Percentiles rank a stretch among this genome's conserved stretches.
Conservation (phyloP, 176 grass and related monocot genomes). For the Aechmea fasciata region DNA sequence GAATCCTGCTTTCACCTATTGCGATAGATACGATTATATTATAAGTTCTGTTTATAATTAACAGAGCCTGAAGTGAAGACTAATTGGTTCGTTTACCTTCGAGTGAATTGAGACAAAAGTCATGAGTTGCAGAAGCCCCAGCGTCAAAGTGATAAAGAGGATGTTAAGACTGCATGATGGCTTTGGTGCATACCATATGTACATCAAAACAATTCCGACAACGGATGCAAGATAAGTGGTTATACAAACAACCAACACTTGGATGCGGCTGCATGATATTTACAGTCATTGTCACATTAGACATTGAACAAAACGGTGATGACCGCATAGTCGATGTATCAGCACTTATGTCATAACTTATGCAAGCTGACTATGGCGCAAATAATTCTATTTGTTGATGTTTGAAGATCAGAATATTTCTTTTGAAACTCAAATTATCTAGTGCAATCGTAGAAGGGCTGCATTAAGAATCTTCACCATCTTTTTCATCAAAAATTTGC, state of each 20-base stretch:
- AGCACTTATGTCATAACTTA: background rate
- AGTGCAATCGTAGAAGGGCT: background rate
- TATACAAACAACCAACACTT: constrained; percentile 49
- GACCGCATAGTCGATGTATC: background rate
- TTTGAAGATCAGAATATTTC: too few relatives aligned
- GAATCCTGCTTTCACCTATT: constrained; percentile 72
- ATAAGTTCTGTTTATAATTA: background rate
- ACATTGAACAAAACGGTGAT: background rate
- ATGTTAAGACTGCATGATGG: constrained; percentile 60
- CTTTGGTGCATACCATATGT: constrained; percentile 71
- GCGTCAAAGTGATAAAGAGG: constrained; percentile 84
- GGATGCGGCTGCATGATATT: constrained; percentile 45
- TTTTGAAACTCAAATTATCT: background rate
- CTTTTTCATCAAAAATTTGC: too few relatives aligned
- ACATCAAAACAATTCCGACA: constrained; percentile 65
- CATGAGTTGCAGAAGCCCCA: constrained; percentile 68
- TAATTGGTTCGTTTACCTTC: constrained; percentile 34
- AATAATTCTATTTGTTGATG: too few relatives aligned
- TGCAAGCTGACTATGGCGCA: too few relatives aligned
- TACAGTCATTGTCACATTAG: constrained; percentile 7
- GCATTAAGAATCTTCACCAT: too few relatives aligned
- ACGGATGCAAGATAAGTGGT: constrained; percentile 50
- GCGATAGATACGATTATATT: background rate
- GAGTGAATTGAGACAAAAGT: constrained; percentile 50
- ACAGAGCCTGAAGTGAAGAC: background rate